Percentiles rank a stretch among this genome's conserved stretches.
Evolutionary conservation across 306 rosid species (phyloP).

Genomic region (Crotalaria pallida): DNA sequence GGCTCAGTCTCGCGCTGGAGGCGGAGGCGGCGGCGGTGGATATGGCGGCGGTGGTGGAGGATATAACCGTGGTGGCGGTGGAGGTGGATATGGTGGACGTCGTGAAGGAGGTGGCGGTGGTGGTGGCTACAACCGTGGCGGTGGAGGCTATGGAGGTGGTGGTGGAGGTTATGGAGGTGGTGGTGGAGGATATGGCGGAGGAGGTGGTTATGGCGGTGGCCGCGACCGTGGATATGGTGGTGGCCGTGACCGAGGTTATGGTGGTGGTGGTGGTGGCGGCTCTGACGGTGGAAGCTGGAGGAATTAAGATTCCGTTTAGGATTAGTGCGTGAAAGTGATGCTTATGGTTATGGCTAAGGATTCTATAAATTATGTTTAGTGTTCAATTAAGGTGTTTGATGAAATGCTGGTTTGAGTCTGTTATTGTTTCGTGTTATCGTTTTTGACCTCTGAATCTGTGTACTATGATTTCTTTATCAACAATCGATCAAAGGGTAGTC

Average conservation of each 20-base stretch:
- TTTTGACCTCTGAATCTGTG: constrained; percentile 40
- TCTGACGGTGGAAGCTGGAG: constrained; percentile 83
- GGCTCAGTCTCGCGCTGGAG: constrained; percentile 77
- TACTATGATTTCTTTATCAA: constrained; percentile 5
- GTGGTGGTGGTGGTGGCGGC: constrained; percentile 50
- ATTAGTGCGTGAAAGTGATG: background rate
- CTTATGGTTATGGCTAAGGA: too few relatives aligned
- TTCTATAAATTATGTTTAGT: background rate
- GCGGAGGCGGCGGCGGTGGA: constrained; percentile 46
- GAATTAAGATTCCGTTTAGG: constrained; percentile 11
- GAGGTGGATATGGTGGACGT: constrained; percentile 26
- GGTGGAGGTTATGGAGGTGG: constrained; percentile 33
- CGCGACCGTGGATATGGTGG: constrained; percentile 39
- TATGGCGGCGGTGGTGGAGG: background rate
- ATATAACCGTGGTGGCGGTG: constrained; percentile 36
- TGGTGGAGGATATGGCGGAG: constrained; percentile 40
- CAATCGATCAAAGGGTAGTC: constrained; percentile 15
- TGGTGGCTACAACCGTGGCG: constrained; percentile 24
- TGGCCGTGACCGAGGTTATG: constrained; percentile 39
- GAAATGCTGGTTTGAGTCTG: background rate
- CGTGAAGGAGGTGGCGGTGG: background rate
- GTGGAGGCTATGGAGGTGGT: constrained; percentile 9
- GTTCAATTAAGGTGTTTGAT: too few relatives aligned
- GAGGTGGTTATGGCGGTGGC: constrained; percentile 45
- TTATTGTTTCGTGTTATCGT: constrained; percentile 16